Base-by-base conservation (phyloP, 768 basidiomycete species). In the Rhodotorula babjevae region DNA sequence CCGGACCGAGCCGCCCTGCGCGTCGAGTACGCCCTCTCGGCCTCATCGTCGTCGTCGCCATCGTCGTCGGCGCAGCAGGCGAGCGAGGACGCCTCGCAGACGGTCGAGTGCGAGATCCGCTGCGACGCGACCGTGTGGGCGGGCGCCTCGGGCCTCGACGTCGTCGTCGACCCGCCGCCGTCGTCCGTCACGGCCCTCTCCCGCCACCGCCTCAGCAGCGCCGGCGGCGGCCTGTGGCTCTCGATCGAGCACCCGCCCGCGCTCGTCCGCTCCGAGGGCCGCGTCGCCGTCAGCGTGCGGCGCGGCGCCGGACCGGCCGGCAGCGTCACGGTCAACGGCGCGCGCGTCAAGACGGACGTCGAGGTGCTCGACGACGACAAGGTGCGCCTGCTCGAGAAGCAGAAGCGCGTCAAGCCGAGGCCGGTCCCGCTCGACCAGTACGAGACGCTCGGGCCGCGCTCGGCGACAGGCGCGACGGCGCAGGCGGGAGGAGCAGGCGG, bases 171-270 rank as follows among this genome's bases (percentile, higher is more conserved):
- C 80, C 96, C 95, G 3, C 92, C 93, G 7, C 94, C 93, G 21
- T 88, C 89, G 70, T 84, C 86, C 10, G 87, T 95, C 50, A 86
- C 89, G 1, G 92, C 89, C 71, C 84, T 99, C 16, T 87, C 90
- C 15, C 86, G 96, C 44, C 95, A 98, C 81, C 86, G 89, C 12
- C 84, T 98, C 11, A 92, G 92, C 2, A 92, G 92, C 2, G 88
- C 89, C 47, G 95, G 95, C 6, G 94, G 95, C 25, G 96, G 96
- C 0, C 81, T 96, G 29, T 99, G 96, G 96, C 81, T 99, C 40
- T 93, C 92, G 0, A 84, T 97, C 77, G 89, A 87, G 10, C 94
- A 98, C 77, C 91, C 95, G 73, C 87, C 87, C 3, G 80, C 88
- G n/a, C 87, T 88, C n/a, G 58, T 67, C 44, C 23, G 14, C 60